Evolutionary conservation across 257 asterid species (phyloP).

Genomic region (Paulownia fortunei): DNA sequence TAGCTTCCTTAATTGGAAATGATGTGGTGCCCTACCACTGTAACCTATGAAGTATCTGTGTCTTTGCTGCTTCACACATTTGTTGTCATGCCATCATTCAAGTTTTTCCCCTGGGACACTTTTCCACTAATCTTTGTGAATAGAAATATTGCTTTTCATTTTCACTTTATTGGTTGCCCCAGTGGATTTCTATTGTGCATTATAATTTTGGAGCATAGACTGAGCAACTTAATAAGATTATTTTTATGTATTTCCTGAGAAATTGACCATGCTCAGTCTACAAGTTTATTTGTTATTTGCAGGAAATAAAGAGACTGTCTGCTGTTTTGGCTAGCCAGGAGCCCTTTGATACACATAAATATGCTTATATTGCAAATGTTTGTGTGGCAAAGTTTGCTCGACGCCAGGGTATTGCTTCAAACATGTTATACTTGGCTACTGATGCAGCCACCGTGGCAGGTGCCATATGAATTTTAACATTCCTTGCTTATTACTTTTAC

Average conservation of each 20-base stretch:
- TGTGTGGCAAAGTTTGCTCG: slow-evolving; percentile 93
- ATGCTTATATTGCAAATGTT: slow-evolving; percentile 89
- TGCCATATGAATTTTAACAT: slow-evolving; percentile 30
- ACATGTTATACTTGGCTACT: slow-evolving; percentile 74
- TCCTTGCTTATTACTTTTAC: slow-evolving; percentile 20
- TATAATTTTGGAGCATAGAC: slow-evolving; percentile 2
- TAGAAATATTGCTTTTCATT: not conserved
- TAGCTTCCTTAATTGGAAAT: slow-evolving; percentile 22
- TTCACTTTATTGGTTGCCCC: slow-evolving; percentile 12
- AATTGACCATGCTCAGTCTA: not conserved
- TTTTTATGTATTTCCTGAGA: not conserved
- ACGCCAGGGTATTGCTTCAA: slow-evolving; percentile 90
- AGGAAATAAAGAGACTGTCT: slow-evolving; percentile 67
- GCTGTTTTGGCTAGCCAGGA: slow-evolving; percentile 67
- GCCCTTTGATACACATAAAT: slow-evolving; percentile 66
- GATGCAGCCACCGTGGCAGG: slow-evolving; percentile 72
- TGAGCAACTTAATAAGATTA: not conserved
- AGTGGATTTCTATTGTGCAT: not conserved
- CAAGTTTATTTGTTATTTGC: slow-evolving; percentile 27
- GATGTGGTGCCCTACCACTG: not conserved
- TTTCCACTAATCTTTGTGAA: not conserved
- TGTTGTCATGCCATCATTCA: not conserved
- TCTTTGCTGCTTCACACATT: slow-evolving; percentile 18
- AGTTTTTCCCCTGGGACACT: not conserved
- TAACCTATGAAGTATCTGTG: not conserved